phyloP scores from a whole-genome alignment of 768 basidiomycete species.

The Macrocybe gigantea region DNA sequence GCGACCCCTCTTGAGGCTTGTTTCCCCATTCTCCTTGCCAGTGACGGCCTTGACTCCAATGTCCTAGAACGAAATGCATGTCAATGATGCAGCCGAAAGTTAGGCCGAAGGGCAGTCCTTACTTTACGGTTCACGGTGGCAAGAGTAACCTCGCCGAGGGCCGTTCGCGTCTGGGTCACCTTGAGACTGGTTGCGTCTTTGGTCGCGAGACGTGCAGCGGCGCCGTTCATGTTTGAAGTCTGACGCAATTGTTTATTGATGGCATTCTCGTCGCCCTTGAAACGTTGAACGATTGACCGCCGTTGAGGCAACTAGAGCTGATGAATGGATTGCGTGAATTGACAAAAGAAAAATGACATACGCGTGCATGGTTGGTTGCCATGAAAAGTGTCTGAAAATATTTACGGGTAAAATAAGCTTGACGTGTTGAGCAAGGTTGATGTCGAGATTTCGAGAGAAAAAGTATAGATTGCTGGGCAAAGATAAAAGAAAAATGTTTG shows the following conservation, averaged over 20 bases:
- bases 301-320: conserved; percentile 56
- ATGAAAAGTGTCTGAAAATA: conserved; percentile 29
- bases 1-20: conserved; percentile 57
- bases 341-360: conserved; percentile 26
- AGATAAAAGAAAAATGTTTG: conserved; percentile 14
- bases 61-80: conserved; percentile 31
- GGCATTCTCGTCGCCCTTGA: conserved; percentile 76
- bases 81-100: conserved; percentile 8
- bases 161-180: conserved; percentile 57
- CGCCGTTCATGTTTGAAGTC: conserved; percentile 39
- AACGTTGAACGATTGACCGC: conserved; percentile 59
- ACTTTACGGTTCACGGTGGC: conserved; percentile 77
- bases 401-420: conserved; percentile 18
- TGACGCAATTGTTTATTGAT: conserved; percentile 63
- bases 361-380: conserved; percentile 59
- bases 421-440: conserved; percentile 13
- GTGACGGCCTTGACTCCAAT: conserved; percentile 36
- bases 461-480: conserved; percentile 19
- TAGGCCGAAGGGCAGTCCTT: conserved; percentile 16
- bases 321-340: conserved; percentile 10
- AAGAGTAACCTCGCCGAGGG: conserved; percentile 77
- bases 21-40: conserved; percentile 68
- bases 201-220: conserved; percentile 43
- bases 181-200: conserved; percentile 48
- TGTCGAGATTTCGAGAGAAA: conserved; percentile 19